Base-by-base conservation (phyloP, 2,329 filamentous ascomycete genomes). In the Monosporascus cannonballus region DNA sequence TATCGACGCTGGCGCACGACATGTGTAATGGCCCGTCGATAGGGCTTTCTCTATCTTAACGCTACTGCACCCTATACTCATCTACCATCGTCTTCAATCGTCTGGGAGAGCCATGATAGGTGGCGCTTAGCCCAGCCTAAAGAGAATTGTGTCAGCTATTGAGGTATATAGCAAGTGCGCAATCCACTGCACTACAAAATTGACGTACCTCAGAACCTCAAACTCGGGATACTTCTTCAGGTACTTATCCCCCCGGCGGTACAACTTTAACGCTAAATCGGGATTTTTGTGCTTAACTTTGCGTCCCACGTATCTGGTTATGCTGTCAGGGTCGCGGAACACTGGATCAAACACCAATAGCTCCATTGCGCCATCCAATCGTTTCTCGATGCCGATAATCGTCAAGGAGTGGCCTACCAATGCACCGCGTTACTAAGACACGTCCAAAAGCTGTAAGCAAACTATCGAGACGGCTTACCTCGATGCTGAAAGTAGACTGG, bases 401-500 rank as follows among this genome's bases (percentile, higher is more conserved):
- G 90, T 96, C 74, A 96, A 77, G 1, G 92, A 96, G 68, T 97
- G 93, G 3, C 91, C 90, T 79, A 25, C 30, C 30, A 47, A 42
- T 17, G 17, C 18, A 37, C 20, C 49, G 36, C 48, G 25, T 46
- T 37, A 24, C 20, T 42, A 18, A 39, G 38, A 20, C 18, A 30
- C 18, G 18, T 27, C 36, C 36, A 41, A 7, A 51, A 14, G 18
- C 30, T 24, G 30, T 24, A 34, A 24, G n/a, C 11, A 24, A 9
- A 34, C 30, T 14, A 34, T 34, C 30, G 11, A 34, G 30, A 36
- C 39, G 6, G 57, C 69, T 54, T 72, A 84, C 85, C 86, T 58
- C 84, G 83, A 61, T 94, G 89, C 66, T 97, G 93, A 56, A 96
- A 84, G 69, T 96, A 97, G 41, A 97, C 85, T 0, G 94, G 92